Base-by-base conservation (phyloP, 2,329 filamentous ascomycete species). In the Colletotrichum sublineola region DNA sequence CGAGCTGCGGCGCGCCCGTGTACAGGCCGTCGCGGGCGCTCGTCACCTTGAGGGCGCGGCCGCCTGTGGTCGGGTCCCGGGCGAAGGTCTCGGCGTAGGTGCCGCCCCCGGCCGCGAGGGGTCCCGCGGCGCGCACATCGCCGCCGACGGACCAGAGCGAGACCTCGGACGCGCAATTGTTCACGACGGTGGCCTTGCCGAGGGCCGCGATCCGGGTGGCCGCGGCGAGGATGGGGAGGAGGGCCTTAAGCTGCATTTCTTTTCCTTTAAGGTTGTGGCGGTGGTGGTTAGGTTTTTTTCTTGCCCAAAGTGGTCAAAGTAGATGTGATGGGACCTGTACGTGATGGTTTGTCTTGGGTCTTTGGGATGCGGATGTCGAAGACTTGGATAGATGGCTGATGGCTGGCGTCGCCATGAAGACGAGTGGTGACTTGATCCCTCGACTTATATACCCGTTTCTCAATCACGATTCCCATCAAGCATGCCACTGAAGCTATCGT, bases 101-200 rank as follows among this genome's bases (percentile, higher is more conserved):
- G 65, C 77, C 78, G 63, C 76, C 78, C 29, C 73, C 62, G 31
- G 75, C 67, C 6, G 68, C 44, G n/a, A 84, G 76, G 31, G 75
- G 77, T 67, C 75, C 75, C 24, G 78, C 75, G 0, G 72, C 73
- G 11, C 75, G 76, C 68, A 82, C 73, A 29, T 68, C 18, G 67
- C 73, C 72, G 74, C 82, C 82, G 65, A 84, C 82, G 52, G 82
- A 81, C 82, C 82, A 84, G 74, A 82, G 60, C 29, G 80, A 79
- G n/a, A 83, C 81, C 52, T 77, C 67, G 64, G 77, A 75, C 46
- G 56, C 29, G 78, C 82, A 84, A 58, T 80, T 78, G 78, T 84
- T 84, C 71, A 77, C 71, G 65, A 84, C 81, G 48, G 74, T 73
- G 55, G 82, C 82, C 18, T 74, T 76, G 77, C 81, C 82, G 48